These are phyloP conservation scores for Fusarium bulbicola DNA, from an alignment of 2,329 filamentous ascomycete genomes.

Conservation along the genomic window DNA sequence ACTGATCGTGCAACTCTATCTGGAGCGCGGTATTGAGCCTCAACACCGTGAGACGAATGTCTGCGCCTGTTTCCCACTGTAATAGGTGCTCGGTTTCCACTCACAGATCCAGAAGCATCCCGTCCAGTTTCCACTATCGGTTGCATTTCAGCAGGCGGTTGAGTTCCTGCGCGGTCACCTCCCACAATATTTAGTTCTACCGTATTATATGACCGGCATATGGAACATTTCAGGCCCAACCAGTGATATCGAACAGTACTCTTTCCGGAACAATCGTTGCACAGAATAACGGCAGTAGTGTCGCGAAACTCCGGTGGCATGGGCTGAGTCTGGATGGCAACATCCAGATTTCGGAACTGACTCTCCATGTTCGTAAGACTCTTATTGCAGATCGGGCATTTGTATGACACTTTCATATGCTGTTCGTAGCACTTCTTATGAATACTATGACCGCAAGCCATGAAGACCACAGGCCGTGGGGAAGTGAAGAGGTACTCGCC, in stretches of 20 bases:
- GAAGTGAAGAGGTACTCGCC: constrained; percentile 97
- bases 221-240: constrained; percentile 88
- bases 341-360: constrained; percentile 89
- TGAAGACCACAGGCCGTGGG: constrained; percentile 86
- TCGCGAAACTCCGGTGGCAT: constrained; percentile 88
- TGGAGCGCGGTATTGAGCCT: constrained; percentile 46
- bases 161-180: constrained; percentile 43
- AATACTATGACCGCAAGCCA: constrained; percentile 96
- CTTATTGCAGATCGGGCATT: constrained; percentile 95
- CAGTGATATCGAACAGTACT: constrained; percentile 91
- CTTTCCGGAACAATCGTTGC: constrained; percentile 93
- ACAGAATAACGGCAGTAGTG: constrained; percentile 84
- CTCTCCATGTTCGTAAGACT: constrained; percentile 98
- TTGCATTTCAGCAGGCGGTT: constrained; percentile 35
- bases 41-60: constrained; percentile 52
- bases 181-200: constrained; percentile 70
- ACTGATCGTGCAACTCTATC: constrained; percentile 58
- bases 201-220: constrained; percentile 76
- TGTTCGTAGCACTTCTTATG: constrained; percentile 89
- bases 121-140: constrained; percentile 14
- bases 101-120: constrained; percentile 19
- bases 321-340: constrained; percentile 86
- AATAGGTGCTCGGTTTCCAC: constrained; percentile 23
- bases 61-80: constrained; percentile 45
- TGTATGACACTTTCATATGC: constrained; percentile 90